Base-by-base conservation (phyloP, 768 basidiomycete species). In the Gymnopilus dilepis region DNA sequence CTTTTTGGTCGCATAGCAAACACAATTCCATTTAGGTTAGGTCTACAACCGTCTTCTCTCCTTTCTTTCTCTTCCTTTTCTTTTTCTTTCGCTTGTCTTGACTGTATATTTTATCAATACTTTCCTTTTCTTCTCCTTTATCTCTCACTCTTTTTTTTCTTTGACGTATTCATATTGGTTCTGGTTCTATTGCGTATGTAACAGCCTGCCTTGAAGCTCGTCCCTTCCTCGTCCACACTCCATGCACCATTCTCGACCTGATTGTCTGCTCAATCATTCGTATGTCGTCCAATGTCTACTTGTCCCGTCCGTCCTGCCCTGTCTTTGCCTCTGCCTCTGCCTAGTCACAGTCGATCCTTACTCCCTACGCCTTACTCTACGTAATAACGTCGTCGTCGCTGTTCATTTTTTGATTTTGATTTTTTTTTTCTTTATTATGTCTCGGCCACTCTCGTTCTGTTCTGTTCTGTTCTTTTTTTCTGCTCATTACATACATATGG, bases 71-170 rank as follows among this genome's bases (percentile, higher is more conserved):
- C 15, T 28, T 30, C 28, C 26, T 41, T 17, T 41, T 41, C 31
- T 42, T 31, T 31, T 56, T 34, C 33, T 34, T 12, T 34, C 12
- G 12, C 33, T 12, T 55, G 13, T 53, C 34, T 51, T 59, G 50
- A 59, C 37, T 59, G 58, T 59, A 59, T 62, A 61, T 58, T 58
- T 51, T 62, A 55, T 61, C 57, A 9, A 50, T 28, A 58, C 56
- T 53, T 59, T 54, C 57, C 17, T 37, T 38, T 51, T 59, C 33
- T 50, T 59, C 34, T 17, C 33, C 43, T 58, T 55, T 30, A 37
- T 51, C 54, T 55, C 19, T 41, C 37, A 17, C 15, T 41, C 56
- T 40, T 37, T 34, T 43, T 53, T 55, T 60, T 56, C 37, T 48
- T 58, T n/a, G n/a, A n/a, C n/a, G n/a, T n/a, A n/a, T n/a, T n/a